Base-by-base conservation (phyloP, 148 eudicot species). In the Euryodendron excelsum region DNA sequence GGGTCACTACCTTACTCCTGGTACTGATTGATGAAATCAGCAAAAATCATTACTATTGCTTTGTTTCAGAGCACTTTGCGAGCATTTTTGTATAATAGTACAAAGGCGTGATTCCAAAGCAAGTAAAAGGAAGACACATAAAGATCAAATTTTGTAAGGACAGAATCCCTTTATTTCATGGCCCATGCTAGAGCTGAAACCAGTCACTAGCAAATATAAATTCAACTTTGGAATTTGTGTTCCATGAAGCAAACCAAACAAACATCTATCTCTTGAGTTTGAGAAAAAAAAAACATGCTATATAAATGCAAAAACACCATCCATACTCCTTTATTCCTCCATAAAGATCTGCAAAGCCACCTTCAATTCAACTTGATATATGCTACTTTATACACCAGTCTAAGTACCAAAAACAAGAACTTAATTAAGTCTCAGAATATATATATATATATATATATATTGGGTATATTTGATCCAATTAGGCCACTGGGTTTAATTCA, bases 351-450 rank as follows among this genome's bases (percentile, higher is more conserved):
- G 25, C 53, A 60, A 67, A 73, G 62, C 66, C 78, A 69, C 63
- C 71, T 41, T 34, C 66, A 74, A 73, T 80, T 83, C 80, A 80
- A 79, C 78, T 73, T 84, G 73, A 83, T 48, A 80, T 82, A 73
- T 82, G 63, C 69, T 76, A 84, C 80, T 87, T 80, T 84, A 78
- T 80, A 84, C 80, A 83, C 78, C 79, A 83, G 65, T 70, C 77
- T 37, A 50, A 77, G 68, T 72, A 65, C 48, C 80, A 72, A 77
- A 77, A 77, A 53, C 53, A 67, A 55, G 73, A 55, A 50, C 52
- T 76, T 48, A 65, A 76, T 21, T 55, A 18, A 55, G 60, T 20
- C 58, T 56, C 48, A 75, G 30, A 76, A 17, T 47, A 80, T 48
- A 58, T n/a, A n/a, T n/a, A n/a, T n/a, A n/a, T n/a, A n/a, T n/a